phyloP scores from a whole-genome alignment of 768 basidiomycete species.

The Tricholoma hemisulphureum region DNA sequence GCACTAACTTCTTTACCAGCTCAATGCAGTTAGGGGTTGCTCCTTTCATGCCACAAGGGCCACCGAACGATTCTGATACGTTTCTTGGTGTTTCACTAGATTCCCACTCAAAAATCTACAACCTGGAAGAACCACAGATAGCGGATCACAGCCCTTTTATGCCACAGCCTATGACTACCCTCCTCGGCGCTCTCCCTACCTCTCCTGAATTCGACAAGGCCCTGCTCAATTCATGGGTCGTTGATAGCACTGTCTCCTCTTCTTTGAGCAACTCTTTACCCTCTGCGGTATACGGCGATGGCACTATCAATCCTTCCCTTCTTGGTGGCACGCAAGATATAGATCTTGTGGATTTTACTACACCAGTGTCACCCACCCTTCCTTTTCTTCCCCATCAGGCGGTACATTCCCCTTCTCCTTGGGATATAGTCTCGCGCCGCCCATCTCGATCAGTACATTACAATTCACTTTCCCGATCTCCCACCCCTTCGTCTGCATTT shows the following conservation, averaged over 20 bases:
- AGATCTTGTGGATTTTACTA: not conserved
- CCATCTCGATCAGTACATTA: not conserved
- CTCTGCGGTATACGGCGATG: slow-evolving; percentile 9
- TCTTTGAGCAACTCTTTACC: not conserved
- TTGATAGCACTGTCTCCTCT: not conserved
- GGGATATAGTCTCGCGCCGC: not conserved
- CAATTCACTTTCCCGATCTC: not conserved
- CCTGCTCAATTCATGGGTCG: not conserved
- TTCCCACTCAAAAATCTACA: not conserved
- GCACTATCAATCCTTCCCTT: slow-evolving; percentile 20
- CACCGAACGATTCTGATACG: not conserved
- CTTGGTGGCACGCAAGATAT: slow-evolving; percentile 12
- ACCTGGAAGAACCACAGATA: not conserved
- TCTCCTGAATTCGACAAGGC: not conserved
- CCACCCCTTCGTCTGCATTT: not conserved
- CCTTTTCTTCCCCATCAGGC: not conserved
- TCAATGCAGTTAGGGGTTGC: not conserved
- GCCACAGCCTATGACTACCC: not conserved
- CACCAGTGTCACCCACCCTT: not conserved
- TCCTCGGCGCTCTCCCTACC: not conserved
- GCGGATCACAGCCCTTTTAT: not conserved
- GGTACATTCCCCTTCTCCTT: not conserved
- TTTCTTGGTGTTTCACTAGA: slow-evolving; percentile 1
- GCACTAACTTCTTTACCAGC: not conserved
- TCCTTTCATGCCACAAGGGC: slow-evolving; percentile 9